phyloP scores from a whole-genome alignment of 345 rosid genomes.

The Citrus mangshanensis region DNA sequence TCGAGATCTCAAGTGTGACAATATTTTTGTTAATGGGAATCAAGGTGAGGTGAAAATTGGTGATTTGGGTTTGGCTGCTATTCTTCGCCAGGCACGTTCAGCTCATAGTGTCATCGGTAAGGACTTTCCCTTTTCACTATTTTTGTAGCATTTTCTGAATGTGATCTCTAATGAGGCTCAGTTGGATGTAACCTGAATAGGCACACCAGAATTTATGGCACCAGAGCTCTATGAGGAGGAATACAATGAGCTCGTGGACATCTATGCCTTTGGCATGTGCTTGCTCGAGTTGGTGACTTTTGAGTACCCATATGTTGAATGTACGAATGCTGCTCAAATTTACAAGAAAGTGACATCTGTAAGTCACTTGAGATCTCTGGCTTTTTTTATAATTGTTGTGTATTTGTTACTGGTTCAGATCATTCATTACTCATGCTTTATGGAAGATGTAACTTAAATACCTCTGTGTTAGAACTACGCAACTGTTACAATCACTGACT shows the following conservation, averaged over 20 bases:
- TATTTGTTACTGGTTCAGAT: background rate
- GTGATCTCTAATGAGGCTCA: background rate
- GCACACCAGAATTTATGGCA: slow-evolving; percentile 99
- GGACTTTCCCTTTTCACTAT: background rate
- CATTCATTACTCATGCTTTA: background rate
- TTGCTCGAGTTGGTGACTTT: slow-evolving; percentile 87
- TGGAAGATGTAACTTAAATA: background rate
- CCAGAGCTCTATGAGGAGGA: slow-evolving; percentile 99
- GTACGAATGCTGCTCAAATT: slow-evolving; percentile 92
- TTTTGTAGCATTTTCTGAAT: background rate
- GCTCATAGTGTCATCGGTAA: slow-evolving; percentile 91
- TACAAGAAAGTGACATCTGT: slow-evolving; percentile 93
- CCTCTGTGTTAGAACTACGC: background rate
- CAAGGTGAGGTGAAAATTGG: slow-evolving; percentile 97
- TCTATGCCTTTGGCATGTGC: slow-evolving; percentile 98
- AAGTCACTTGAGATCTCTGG: slow-evolving; percentile 28
- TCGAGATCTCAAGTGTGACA: slow-evolving; percentile 95
- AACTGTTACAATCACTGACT: background rate
- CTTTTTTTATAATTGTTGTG: background rate
- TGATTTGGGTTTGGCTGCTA: slow-evolving; percentile 84
- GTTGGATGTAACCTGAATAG: slow-evolving; percentile 26
- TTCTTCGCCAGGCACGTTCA: slow-evolving; percentile 63
- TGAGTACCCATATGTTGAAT: slow-evolving; percentile 89
- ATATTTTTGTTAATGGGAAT: slow-evolving; percentile 93
- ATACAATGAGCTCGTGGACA: slow-evolving; percentile 92